Evolutionary conservation across 306 rosid species (phyloP).

Genomic region (Quercus glauca): DNA sequence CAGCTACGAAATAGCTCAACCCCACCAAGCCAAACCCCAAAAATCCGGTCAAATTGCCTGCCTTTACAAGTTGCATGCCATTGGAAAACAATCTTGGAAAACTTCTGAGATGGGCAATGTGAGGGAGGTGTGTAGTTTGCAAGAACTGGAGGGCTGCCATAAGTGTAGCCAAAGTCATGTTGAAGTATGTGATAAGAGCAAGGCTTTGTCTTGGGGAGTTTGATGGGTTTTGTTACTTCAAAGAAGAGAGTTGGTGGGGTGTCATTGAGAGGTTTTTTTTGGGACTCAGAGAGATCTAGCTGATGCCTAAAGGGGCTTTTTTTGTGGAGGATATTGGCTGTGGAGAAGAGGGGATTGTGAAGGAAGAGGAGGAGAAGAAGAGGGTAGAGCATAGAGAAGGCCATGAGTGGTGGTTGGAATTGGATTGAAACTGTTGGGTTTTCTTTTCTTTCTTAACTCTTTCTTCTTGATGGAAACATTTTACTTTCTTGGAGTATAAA

Average conservation of each 20-base stretch:
- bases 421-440: neutral
- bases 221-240: conserved; percentile 80
- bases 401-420: conserved; percentile 22
- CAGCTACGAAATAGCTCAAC: conserved; percentile 91
- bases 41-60: conserved; percentile 84
- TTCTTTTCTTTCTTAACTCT: neutral
- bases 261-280: conserved; percentile 13
- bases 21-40: conserved; percentile 91
- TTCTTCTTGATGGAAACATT: too few relatives aligned
- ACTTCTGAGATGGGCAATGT: conserved; percentile 36
- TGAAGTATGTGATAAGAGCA: conserved; percentile 59
- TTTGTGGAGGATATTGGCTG: conserved; percentile 44
- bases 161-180: conserved; percentile 74
- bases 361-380: conserved; percentile 21
- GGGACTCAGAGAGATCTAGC: conserved; percentile 3
- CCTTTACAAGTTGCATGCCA: conserved; percentile 83
- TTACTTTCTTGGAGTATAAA: too few relatives aligned
- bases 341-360: conserved; percentile 36
- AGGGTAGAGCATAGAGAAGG: conserved; percentile 18
- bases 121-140: conserved; percentile 67
- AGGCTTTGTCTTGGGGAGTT: conserved; percentile 55
- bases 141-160: conserved; percentile 65
- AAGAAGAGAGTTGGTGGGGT: conserved; percentile 52
- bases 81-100: conserved; percentile 68
- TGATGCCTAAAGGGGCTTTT: conserved; percentile 36